Evolutionary conservation across 768 basidiomycete species (phyloP), one percentile per base, ranked within the genome.

Genomic region (Calocera viscosa): DNA sequence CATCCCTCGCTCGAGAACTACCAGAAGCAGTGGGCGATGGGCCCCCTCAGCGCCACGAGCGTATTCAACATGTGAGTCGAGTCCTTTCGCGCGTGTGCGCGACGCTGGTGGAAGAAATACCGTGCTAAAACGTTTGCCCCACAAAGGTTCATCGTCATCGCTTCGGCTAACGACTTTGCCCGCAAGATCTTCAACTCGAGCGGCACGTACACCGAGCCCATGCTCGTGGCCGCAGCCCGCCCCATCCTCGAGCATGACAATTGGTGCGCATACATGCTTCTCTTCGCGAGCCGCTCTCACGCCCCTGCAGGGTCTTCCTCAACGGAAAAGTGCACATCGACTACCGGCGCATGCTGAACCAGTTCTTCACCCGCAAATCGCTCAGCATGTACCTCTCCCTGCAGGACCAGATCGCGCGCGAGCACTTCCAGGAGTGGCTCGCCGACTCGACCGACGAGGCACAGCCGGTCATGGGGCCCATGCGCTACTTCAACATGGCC

Each of bases 141-240:
- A 17, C 1, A n/a, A 74, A 99, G 96, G 72, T 98, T 97, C 77
- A 98, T 99, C 74, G 96, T 99, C 73, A 94, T 98, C 85, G 93
- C 94, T 26, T 91, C 95, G 8, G 87, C 90, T 1, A 98, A 93
- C 72, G 88, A 95, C 71, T 92, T 85, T 76, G 80, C 94, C 12
- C 89, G 95, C 73, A 97, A 95, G 78, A 94, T 98, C 71, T 80
- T 99, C 74, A 97, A 98, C 80, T 93, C 93, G 2, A 38, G 35
- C 26, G 95, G 96, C 0, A 83, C 78, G 10, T 86, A 90, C 72
- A 90, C 96, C 30, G 94, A 97, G 75, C 96, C 96, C 0, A 95
- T 92, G 74, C 85, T 99, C 19, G 93, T 97, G 32, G 81, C 92
- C 70, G 89, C 92, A 5, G 96, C 92, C 34, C 96, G 95, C 77